Evolutionary conservation across 1,139 yeast species (phyloP).

Genomic region (Suzukiozyma palmioleophila): DNA sequence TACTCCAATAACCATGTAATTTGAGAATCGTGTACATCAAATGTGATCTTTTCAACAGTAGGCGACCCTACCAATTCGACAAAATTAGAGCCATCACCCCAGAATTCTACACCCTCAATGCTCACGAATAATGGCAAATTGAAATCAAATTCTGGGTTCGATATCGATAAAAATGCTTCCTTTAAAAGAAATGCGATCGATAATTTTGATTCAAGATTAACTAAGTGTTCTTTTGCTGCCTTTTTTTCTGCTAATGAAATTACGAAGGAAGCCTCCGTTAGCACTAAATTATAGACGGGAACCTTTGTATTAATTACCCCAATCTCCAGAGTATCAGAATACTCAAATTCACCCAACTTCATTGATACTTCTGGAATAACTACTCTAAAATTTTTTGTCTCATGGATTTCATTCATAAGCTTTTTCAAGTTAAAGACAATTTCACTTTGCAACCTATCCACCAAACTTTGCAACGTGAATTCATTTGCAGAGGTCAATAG

Average conservation of each 20-base stretch:
- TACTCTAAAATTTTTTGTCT: conserved; percentile 44
- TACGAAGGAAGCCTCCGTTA: conserved; percentile 38
- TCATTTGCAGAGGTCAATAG: conserved; percentile 30
- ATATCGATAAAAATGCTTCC: conserved; percentile 20
- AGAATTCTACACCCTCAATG: conserved; percentile 33
- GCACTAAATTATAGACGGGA: conserved; percentile 22
- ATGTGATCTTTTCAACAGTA: conserved; percentile 26
- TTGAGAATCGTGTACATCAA: conserved; percentile 30
- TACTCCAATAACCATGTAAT: conserved; percentile 35
- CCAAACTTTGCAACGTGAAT: conserved; percentile 40
- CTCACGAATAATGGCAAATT: conserved; percentile 18
- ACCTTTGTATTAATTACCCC: conserved; percentile 14
- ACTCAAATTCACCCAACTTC: conserved; percentile 38
- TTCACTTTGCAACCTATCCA: conserved; percentile 66
- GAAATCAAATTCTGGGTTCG: conserved; percentile 19
- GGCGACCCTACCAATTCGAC: conserved; percentile 26
- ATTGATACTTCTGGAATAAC: conserved; percentile 47
- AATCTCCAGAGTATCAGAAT: conserved; percentile 14
- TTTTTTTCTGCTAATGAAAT: conserved; percentile 17
- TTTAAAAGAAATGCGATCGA: conserved; percentile 32
- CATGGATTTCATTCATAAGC: conserved; percentile 31
- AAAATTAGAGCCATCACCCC: conserved; percentile 30
- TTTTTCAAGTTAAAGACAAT: conserved; percentile 43
- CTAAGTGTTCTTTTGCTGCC: conserved; percentile 6
- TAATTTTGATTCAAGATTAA: conserved; percentile 7